Conservation (phyloP, 192 early-diverging fungal genomes). For the Coemansia sp. region DNA sequence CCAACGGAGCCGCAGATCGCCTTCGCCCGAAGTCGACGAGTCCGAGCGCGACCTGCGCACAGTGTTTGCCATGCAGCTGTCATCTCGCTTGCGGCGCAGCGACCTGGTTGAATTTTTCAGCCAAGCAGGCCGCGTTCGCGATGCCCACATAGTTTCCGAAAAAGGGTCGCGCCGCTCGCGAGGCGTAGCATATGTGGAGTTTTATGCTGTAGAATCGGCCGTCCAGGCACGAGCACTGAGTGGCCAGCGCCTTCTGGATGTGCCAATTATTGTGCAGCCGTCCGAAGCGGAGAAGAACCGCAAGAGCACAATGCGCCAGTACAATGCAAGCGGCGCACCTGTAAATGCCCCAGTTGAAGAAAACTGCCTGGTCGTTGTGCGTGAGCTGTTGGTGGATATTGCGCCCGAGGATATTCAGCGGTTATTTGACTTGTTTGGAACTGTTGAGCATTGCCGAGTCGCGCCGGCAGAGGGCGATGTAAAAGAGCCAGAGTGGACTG, state of each 20-base stretch:
- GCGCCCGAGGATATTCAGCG: constrained; percentile 71
- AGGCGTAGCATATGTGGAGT: constrained; percentile 96
- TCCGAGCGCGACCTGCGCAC: constrained; percentile 86
- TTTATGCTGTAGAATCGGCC: constrained; percentile 84
- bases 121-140: constrained; percentile 77
- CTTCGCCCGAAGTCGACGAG: constrained; percentile 67
- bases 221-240: constrained; percentile 77
- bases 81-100: constrained; percentile 66
- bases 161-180: constrained; percentile 78
- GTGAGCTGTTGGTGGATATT: constrained; percentile 62
- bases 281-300: constrained; percentile 95
- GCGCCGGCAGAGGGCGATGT: constrained; percentile 59
- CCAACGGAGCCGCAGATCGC: constrained; percentile 41
- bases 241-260: constrained; percentile 82
- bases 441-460: constrained; percentile 78
- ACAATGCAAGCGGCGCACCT: constrained; percentile 24
- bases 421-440: constrained; percentile 83
- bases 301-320: constrained; percentile 53
- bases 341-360: constrained; percentile 1
- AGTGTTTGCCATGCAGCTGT: constrained; percentile 93
- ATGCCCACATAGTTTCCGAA: constrained; percentile 85
- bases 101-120: constrained; percentile 90
- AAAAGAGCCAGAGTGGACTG: constrained; percentile 57
- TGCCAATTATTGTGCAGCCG: constrained; percentile 89
- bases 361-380: constrained; percentile 60